Base-by-base conservation (phyloP, 345 rosid genomes). In the Eucalyptus erythrocorys region DNA sequence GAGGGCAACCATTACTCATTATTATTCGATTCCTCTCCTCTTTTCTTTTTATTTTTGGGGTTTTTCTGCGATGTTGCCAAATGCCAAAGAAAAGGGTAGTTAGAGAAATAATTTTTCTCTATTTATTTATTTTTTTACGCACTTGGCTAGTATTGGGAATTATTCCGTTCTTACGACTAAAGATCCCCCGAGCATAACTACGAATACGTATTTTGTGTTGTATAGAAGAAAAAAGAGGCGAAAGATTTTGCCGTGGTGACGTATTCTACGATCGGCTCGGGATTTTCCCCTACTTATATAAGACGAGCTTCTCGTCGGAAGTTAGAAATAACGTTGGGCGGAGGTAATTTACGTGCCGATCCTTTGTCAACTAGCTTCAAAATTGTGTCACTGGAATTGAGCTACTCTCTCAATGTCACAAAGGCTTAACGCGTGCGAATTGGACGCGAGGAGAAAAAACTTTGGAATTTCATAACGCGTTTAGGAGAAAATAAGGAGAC, bases 81-180 rank as follows among this genome's bases (percentile, higher is more conserved):
- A 64, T n/a, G 76, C 76, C 76, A 64, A 15, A n/a, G 10, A 64
- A n/a, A 64, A 30, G 16, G 37, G 10, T 4, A 14, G 37, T 64
- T 4, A 14, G 76, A n/a, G 21, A n/a, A 13, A 13, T 26, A 4
- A 0, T 19, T 3, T 26, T 26, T 26, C 11, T 12, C n/a, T n/a
- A n/a, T n/a, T n/a, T n/a, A n/a, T n/a, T n/a, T n/a, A n/a, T 59
- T 27, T 13, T 7, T 59, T 61, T 12, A 55, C 19, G 27, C 61
- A 9, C 27, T 55, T 55, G 37, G 71, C 71, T 30, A 10, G 34
- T 30, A 30, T 61, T 30, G 17, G 3, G 17, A 30, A 61, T 61
- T 17, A 30, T 61, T 61, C 30, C 7, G 7, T 57, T 24, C 64
- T 57, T 57, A 8, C 64, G 64, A 24, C 30, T 57, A 11, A 57